Conservation (phyloP, 164 flowering plant genomes). For the Macadamia integrifolia region DNA sequence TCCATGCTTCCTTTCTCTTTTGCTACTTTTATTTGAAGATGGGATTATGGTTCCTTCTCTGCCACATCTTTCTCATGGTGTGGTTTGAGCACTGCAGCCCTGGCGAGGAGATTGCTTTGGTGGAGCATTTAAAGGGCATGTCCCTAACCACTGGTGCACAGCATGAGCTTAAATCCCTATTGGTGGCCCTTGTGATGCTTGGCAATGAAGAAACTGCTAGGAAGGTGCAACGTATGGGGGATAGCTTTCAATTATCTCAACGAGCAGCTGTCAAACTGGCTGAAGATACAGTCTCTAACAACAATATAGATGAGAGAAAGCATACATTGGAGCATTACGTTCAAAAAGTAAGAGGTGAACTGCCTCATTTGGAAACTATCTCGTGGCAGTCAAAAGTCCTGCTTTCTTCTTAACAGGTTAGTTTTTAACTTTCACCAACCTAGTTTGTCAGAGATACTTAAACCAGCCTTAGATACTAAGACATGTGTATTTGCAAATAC, state of each 20-base stretch:
- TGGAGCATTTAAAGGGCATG: slow-evolving; percentile 91
- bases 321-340: slow-evolving; percentile 55
- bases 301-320: slow-evolving; percentile 48
- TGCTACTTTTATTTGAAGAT: background rate
- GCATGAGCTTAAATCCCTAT: slow-evolving; percentile 66
- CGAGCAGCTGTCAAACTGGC: slow-evolving; percentile 71
- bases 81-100: slow-evolving; percentile 45
- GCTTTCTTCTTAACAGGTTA: slow-evolving; percentile 33
- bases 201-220: slow-evolving; percentile 71
- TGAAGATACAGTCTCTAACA: slow-evolving; percentile 59
- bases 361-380: slow-evolving; percentile 40
- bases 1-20: background rate
- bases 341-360: slow-evolving; percentile 32
- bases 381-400: slow-evolving; percentile 67
- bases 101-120: slow-evolving; percentile 87
- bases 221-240: slow-evolving; percentile 67
- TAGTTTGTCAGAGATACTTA: background rate
- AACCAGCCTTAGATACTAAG: background rate
- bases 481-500: background rate
- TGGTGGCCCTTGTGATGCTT: slow-evolving; percentile 62
- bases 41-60: background rate
- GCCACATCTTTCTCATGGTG: slow-evolving; percentile 5
- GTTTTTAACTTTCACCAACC: background rate
- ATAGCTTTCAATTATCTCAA: slow-evolving; percentile 68
- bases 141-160: slow-evolving; percentile 55